Evolutionary conservation across 805 yeast species (phyloP).

Genomic region (Candida tallmaniae): DNA sequence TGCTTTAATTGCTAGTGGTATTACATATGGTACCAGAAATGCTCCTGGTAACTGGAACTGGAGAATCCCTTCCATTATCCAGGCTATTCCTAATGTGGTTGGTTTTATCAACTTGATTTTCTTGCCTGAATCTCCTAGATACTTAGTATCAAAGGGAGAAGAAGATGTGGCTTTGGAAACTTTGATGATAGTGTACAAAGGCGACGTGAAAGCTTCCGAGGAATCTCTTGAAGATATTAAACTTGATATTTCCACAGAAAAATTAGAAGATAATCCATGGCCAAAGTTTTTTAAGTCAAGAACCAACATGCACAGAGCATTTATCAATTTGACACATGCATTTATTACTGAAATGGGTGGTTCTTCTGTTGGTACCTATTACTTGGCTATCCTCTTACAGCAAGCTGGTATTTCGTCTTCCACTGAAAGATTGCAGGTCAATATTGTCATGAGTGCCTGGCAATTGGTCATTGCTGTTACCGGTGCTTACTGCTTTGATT

Average conservation of each 20-base stretch:
- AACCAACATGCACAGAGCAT: slow-evolving; percentile 6
- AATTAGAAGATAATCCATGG: slow-evolving; percentile 7
- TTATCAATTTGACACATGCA: slow-evolving; percentile 10
- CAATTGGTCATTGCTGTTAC: slow-evolving; percentile 7
- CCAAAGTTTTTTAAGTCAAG: slow-evolving; percentile 5
- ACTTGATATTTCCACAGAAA: slow-evolving; percentile 1
- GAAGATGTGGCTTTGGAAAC: slow-evolving; percentile 13
- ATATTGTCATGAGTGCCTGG: slow-evolving; percentile 13
- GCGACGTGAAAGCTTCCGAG: slow-evolving; percentile 2
- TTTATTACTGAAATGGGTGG: slow-evolving; percentile 14
- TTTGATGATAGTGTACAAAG: slow-evolving; percentile 4
- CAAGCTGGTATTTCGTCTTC: slow-evolving; percentile 12
- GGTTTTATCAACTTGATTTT: slow-evolving; percentile 11
- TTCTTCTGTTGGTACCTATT: slow-evolving; percentile 14
- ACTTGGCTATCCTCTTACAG: slow-evolving; percentile 10
- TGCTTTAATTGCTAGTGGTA: slow-evolving; percentile 46
- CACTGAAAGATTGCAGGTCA: slow-evolving; percentile 11
- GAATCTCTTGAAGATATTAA: slow-evolving; percentile 2
- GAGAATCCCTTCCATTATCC: slow-evolving; percentile 14
- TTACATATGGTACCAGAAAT: slow-evolving; percentile 15
- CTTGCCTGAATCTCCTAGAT: slow-evolving; percentile 20
- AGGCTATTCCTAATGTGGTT: slow-evolving; percentile 9
- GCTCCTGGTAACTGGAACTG: slow-evolving; percentile 13
- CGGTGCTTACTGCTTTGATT: slow-evolving; percentile 11
- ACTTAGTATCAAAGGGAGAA: slow-evolving; percentile 12